Evolutionary conservation across 2,329 filamentous ascomycete species (phyloP), one percentile per base, ranked within the genome.

Genomic region (Botryotinia globosa): DNA sequence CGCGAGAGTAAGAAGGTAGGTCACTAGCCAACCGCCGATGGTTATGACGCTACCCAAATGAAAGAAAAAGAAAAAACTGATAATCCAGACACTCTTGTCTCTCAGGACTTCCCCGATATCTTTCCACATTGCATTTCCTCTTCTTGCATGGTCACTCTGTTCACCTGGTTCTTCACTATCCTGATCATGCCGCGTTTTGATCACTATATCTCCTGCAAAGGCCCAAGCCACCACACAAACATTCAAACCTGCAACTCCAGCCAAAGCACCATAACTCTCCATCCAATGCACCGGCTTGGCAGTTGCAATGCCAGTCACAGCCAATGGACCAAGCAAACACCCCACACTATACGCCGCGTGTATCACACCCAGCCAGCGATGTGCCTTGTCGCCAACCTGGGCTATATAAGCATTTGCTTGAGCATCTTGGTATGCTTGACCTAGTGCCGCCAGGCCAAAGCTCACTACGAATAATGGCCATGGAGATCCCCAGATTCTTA

Each of bases 11-110:
- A 67, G 29, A 4, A 91, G 83, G 72, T 89, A 91, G 75, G 90
- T 88, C 2, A 91, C 89, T 0, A 91, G 85, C 89, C 89, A 91
- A 80, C 83, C 83, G 18, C 74, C 74, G 22, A 87, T 85, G 0
- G 89, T 91, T 3, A 89, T 84, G 1, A 78, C 79, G 0, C 84
- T 85, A 0, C 89, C 89, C 0, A 91, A 82, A 69, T 87, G 87
- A 78, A 90, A 90, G 81, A 91, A 91, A 81, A 88, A 91, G 79
- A 89, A 91, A 2, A 89, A 71, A 66, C 88, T 88, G 4, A 91
- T 77, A 0, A 89, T 78, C 87, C 88, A 91, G 5, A 91, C 81
- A 5, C 83, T 83, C 25, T 82, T 85, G 2, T 80, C 83, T 22
- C 77, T 80, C 0, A 89, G 74, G 0, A 86, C 83, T 12, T 81